These are phyloP conservation scores for Trichoderma sp. DNA, from an alignment of 2,329 filamentous ascomycete species.

Conservation along the genomic window DNA sequence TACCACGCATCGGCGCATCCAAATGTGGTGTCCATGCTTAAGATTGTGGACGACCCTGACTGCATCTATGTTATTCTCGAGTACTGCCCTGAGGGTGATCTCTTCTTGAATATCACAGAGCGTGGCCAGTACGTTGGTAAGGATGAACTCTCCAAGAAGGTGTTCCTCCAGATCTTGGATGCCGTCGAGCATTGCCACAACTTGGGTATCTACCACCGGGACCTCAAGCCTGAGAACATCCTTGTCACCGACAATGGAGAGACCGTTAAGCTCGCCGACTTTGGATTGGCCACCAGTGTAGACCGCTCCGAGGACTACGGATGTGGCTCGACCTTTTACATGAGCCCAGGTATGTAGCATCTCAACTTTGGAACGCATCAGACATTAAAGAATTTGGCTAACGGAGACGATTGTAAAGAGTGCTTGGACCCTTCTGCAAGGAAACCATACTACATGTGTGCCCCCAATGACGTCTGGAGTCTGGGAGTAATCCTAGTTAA, in stretches of 20 bases:
- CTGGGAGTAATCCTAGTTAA: slow-evolving; percentile 98
- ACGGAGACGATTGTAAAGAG: slow-evolving; percentile 59
- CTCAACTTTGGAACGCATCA: slow-evolving; percentile 7
- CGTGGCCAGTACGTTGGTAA: slow-evolving; percentile 90
- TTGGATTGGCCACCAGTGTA: slow-evolving; percentile 89
- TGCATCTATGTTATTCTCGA: slow-evolving; percentile 97
- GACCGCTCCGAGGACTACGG: slow-evolving; percentile 89
- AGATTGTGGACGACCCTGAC: slow-evolving; percentile 88
- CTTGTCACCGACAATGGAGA: slow-evolving; percentile 85
- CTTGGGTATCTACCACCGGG: slow-evolving; percentile 92
- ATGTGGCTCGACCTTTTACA: slow-evolving; percentile 98
- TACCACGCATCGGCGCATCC: slow-evolving; percentile 85
- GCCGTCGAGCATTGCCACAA: slow-evolving; percentile 95
- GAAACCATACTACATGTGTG: slow-evolving; percentile 83
- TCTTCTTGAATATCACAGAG: slow-evolving; percentile 98
- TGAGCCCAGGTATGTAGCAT: slow-evolving; percentile 84
- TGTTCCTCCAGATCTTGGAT: slow-evolving; percentile 94
- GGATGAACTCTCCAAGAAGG: slow-evolving; percentile 81
- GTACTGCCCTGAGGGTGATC: slow-evolving; percentile 93
- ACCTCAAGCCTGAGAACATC: slow-evolving; percentile 98
- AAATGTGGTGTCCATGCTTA: slow-evolving; percentile 91
- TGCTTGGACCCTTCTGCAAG: slow-evolving; percentile 78
- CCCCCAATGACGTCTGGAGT: slow-evolving; percentile 96
- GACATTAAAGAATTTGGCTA: not conserved
- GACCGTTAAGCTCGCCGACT: slow-evolving; percentile 95